A percentile compares a stretch with the other conserved stretches of the same genome.
phyloP scores from a whole-genome alignment of 805 yeast genomes.

The Maudiozyma bulderi region DNA sequence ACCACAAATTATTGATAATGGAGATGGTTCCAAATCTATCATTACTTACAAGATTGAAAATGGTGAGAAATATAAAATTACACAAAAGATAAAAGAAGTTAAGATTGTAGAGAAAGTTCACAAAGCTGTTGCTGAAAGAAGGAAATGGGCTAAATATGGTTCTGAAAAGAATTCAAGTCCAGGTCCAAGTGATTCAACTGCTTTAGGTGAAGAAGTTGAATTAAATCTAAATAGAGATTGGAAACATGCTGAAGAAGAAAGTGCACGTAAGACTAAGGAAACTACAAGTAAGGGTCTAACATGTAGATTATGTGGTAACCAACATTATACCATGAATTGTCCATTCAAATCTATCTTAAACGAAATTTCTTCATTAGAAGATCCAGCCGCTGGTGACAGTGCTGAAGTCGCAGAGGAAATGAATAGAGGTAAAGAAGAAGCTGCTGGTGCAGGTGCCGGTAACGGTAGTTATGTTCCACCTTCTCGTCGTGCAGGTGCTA shows the following conservation, averaged over 20 bases:
- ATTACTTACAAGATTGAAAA: conserved; percentile 66
- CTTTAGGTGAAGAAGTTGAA: conserved; percentile 77
- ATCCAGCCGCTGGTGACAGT: conserved; percentile 25
- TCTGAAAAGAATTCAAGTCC: conserved; percentile 60
- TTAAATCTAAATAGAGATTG: conserved; percentile 66
- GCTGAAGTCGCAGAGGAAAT: conserved; percentile 27
- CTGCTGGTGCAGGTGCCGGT: conserved; percentile 29
- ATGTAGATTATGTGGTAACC: conserved; percentile 92
- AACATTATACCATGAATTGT: conserved; percentile 89
- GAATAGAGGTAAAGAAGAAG: conserved; percentile 23
- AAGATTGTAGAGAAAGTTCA: conserved; percentile 74
- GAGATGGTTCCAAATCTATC: conserved; percentile 86
- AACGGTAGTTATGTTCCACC: conserved; percentile 52
- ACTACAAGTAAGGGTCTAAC: conserved; percentile 40
- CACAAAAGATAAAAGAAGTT: conserved; percentile 74
- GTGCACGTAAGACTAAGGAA: conserved; percentile 38
- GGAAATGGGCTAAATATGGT: conserved; percentile 84
- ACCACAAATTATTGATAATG: conserved; percentile 65
- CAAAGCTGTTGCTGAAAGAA: conserved; percentile 78
- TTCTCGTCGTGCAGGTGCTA: conserved; percentile 35
- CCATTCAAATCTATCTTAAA: conserved; percentile 86
- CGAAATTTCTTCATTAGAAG: conserved; percentile 35
- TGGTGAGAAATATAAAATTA: conserved; percentile 78
- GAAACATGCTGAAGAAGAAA: conserved; percentile 69
- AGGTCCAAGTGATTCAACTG: conserved; percentile 84